Base-by-base conservation (phyloP, 257 asterid species). In the Agastache rugosa region DNA sequence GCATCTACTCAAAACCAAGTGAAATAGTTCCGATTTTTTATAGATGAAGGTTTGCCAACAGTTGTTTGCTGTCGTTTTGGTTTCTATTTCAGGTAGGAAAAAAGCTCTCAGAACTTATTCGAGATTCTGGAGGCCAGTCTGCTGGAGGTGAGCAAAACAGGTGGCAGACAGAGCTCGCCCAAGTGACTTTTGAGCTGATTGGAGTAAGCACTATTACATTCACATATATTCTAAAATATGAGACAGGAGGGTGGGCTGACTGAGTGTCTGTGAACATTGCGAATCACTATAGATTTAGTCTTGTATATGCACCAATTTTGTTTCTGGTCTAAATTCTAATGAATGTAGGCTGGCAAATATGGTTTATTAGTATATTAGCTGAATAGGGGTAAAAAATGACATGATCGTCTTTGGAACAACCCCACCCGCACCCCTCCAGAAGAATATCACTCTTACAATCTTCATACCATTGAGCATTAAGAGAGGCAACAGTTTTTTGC, bases 141-240 rank as follows among this genome's bases (percentile, higher is more conserved):
- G 80, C 90, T 48, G 88, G 94, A 63, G 85, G 89, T 71, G 97
- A 95, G 83, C 96, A 89, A 81, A 91, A 88, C 72, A 86, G 97
- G 86, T 95, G 99, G 99, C 98, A 89, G 78, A 35, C 90, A 20
- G 99, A 95, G 86, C 98, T 95, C 67, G 83, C 88, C 20, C 98
- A 92, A 85, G 99, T 90, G 84, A 79, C 97, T 50, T 86, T 95
- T 59, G 99, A 95, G 86, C 85, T 95, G 63, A 92, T 95, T 67
- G 98, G 96, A 87, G 99, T 95, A 85, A 84, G 96, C 73, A 56
- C 67, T 45, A n/a, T 22, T 55, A 41, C 71, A 17, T 70, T 60
- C 58, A 14, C 61, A 48, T 22, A 44, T 62, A 51, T 59, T 11
- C 63, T 68, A 55, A 59, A 71, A 19, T 67, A 61, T 53, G 27